Conservation (phyloP, 108 stramenopile genomes). For the Nitzschia putrida region DNA sequence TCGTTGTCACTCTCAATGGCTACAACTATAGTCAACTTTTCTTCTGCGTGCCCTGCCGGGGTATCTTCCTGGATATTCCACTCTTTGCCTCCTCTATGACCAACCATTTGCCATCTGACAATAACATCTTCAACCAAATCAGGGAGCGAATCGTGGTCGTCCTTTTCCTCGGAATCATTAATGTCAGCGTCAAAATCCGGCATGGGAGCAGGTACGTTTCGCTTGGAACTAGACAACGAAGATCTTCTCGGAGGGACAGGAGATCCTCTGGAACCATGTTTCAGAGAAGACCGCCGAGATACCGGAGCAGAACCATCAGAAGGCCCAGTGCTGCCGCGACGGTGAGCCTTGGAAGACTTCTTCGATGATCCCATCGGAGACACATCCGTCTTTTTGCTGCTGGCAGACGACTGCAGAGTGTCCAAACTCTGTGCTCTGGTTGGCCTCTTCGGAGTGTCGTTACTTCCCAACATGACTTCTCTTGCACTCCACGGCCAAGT, state of each 20-base stretch:
- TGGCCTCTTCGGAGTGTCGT: not conserved
- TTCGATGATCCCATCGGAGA: not conserved
- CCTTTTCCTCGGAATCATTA: not conserved
- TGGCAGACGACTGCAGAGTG: not conserved
- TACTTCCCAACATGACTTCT: not conserved
- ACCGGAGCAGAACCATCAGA: too few relatives aligned
- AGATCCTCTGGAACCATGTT: too few relatives aligned
- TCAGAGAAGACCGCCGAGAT: too few relatives aligned
- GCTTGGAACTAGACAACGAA: too few relatives aligned
- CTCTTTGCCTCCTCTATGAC: constrained; percentile 5
- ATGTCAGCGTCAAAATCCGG: constrained; percentile 1
- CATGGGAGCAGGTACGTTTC: too few relatives aligned
- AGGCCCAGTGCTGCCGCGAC: too few relatives aligned
- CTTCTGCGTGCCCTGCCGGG: constrained; percentile 23
- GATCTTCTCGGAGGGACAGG: too few relatives aligned
- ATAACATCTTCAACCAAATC: constrained; percentile 10
- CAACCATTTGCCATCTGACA: constrained; percentile 2
- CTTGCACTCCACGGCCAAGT: too few relatives aligned
- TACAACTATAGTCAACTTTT: constrained; percentile 12
- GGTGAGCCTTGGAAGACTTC: too few relatives aligned
- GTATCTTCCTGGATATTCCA: constrained; percentile 32
- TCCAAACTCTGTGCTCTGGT: not conserved
- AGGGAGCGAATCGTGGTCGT: not conserved
- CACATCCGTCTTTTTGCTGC: not conserved
- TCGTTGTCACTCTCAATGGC: constrained; percentile 29